Evolutionary conservation across 2,329 filamentous ascomycete genomes (phyloP), one percentile per base, ranked within the genome.

Genomic region (Exophiala viscosa): DNA sequence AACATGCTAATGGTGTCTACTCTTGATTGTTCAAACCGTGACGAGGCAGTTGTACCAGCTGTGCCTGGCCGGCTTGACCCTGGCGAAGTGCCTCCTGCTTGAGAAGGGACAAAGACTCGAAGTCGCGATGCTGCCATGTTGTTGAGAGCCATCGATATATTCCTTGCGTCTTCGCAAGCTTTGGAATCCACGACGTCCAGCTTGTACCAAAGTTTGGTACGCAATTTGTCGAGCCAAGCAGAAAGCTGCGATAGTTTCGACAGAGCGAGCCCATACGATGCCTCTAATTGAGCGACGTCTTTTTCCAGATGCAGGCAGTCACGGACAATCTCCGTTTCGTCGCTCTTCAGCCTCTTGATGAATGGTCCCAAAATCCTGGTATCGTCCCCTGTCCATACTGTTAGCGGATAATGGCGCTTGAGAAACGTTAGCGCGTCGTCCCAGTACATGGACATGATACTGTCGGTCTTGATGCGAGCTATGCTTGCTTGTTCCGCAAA

Each of bases 171-270:
- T 55, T 93, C 88, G 64, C 96, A 97, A 8, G 85, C 83, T 44
- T 85, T 87, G 3, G 93, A 96, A 63, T 92, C 91, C 57, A 89
- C 86, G 23, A 97, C 91, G 68, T 96, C 90, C 1, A 88, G 92
- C 55, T 93, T 88, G 67, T 95, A 99, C 93, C 93, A 99, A 88
- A 97, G 96, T 76, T 97, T 97, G 68, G 96, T 88, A 38, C 93
- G 83, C 35, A 96, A 77, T 17, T 86, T 84, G 52, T 85, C 82
- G 34, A 93, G 77, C 4, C 83, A 82, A 53, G 78, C 77, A 78
- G 89, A 87, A 81, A 90, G 88, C 4, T 82, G 78, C 8, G 49
- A 48, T 31, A 61, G 28, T 15, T 45, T 50, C 10, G 51, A 49
- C 39, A 33, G 51, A 11, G 55, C 43, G 38, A 40, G 15, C 6